phyloP scores from a whole-genome alignment of 129 eudicot species.

The Ambrosia artemisiifolia region DNA sequence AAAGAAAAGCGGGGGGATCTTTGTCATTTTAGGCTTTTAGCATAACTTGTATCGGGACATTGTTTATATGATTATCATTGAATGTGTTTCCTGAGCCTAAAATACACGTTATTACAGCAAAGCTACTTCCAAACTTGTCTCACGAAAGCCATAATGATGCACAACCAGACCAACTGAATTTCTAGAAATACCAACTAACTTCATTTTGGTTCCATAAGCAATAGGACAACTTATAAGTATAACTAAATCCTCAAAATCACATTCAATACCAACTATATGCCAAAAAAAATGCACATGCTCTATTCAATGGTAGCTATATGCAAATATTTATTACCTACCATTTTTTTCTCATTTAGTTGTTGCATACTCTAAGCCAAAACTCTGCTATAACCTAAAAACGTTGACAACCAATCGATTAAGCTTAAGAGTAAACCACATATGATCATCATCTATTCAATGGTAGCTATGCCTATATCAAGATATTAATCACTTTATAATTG shows the following conservation, averaged over 20 bases:
- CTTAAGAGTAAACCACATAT: no score
- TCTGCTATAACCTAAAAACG: no score
- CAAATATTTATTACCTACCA: no score
- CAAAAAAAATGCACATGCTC: neutral
- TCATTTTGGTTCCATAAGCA: slow-evolving; percentile 9
- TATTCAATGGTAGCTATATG: neutral
- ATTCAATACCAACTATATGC: neutral
- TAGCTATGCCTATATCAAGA: neutral
- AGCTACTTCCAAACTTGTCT: no score
- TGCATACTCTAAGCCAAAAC: no score
- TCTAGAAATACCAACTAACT: neutral
- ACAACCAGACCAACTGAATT: neutral
- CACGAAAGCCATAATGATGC: no score
- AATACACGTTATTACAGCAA: neutral
- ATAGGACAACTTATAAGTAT: neutral
- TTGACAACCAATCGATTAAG: no score
- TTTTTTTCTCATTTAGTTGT: no score
- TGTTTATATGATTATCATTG: neutral
- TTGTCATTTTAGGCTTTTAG: neutral
- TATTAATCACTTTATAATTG: neutral
- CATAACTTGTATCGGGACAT: neutral
- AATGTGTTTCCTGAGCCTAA: neutral
- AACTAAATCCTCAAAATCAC: neutral
- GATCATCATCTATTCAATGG: neutral
- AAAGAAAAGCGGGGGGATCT: no score